These are phyloP conservation scores for Pholiota conissans DNA, from an alignment of 768 basidiomycete genomes.

Conservation along the genomic window DNA sequence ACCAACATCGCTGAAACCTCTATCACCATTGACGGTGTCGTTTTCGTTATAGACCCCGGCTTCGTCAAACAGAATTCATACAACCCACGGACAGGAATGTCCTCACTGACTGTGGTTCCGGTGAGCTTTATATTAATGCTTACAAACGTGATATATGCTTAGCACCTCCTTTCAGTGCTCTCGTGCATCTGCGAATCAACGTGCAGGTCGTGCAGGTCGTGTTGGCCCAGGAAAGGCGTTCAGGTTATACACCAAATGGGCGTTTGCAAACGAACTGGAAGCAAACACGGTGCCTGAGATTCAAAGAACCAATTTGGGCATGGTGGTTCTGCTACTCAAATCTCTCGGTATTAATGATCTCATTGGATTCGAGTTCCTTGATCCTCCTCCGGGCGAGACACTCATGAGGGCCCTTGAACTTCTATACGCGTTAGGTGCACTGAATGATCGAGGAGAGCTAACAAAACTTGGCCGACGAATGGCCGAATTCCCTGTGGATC, in stretches of 20 bases:
- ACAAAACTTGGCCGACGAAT: conserved; percentile 97
- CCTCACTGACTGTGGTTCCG: conserved; percentile 92
- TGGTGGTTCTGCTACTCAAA: conserved; percentile 93
- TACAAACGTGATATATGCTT: no score
- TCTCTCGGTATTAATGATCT: conserved; percentile 98
- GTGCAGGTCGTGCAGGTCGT: conserved; percentile 95
- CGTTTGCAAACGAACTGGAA: conserved; percentile 92
- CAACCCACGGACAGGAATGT: conserved; percentile 98
- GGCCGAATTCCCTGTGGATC: conserved; percentile 99
- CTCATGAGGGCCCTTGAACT: conserved; percentile 93
- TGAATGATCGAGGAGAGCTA: conserved; percentile 94
- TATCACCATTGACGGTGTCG: conserved; percentile 98
- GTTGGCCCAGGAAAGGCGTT: conserved; percentile 98
- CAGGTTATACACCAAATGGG: conserved; percentile 99
- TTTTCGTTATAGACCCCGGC: conserved; percentile 98
- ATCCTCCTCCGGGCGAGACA: conserved; percentile 97
- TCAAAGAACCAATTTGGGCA: conserved; percentile 96
- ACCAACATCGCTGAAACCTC: conserved; percentile 99
- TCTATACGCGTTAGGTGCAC: conserved; percentile 91
- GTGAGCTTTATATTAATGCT: conserved; percentile 44
- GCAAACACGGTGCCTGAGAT: conserved; percentile 98
- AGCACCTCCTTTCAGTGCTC: conserved; percentile 82
- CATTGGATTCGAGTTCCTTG: conserved; percentile 97
- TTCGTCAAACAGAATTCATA: conserved; percentile 99
- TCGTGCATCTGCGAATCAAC: conserved; percentile 94